phyloP scores from a whole-genome alignment of 176 grass and related monocot genomes.

The Musa itinerans region DNA sequence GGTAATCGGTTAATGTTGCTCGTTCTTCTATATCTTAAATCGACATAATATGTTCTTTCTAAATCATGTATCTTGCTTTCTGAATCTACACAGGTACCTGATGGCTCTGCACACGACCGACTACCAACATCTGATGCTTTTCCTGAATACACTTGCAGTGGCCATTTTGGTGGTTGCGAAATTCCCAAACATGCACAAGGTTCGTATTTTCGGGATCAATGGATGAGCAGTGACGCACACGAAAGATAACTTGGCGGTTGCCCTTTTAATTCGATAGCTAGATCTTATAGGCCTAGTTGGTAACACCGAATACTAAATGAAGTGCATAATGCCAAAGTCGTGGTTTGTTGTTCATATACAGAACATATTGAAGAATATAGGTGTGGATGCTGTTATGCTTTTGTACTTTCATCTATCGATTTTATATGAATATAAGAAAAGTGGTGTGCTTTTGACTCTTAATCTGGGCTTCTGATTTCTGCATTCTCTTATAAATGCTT shows the following conservation, averaged over 20 bases:
- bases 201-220: conserved; percentile 69
- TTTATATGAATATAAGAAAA: neutral
- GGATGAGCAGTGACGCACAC: neutral
- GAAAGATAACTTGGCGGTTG: neutral
- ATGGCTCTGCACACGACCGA: conserved; percentile 61
- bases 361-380: neutral
- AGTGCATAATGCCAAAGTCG: neutral
- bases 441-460: neutral
- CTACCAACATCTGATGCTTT: conserved; percentile 66
- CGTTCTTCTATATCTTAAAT: neutral
- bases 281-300: neutral
- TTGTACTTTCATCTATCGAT: neutral
- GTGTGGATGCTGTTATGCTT: neutral
- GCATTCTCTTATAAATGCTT: neutral
- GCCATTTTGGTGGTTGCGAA: conserved; percentile 51
- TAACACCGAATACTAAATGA: neutral
- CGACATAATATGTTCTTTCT: neutral
- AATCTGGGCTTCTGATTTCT: neutral
- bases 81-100: conserved; percentile 34
- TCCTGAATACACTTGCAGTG: conserved; percentile 50
- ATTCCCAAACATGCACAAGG: conserved; percentile 73
- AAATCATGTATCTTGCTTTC: neutral
- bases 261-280: neutral
- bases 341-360: conserved; percentile 2
- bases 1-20: neutral